Base-by-base conservation (phyloP, 371 early-diverging fungal species). In the Lichtheimia hyalospora region DNA sequence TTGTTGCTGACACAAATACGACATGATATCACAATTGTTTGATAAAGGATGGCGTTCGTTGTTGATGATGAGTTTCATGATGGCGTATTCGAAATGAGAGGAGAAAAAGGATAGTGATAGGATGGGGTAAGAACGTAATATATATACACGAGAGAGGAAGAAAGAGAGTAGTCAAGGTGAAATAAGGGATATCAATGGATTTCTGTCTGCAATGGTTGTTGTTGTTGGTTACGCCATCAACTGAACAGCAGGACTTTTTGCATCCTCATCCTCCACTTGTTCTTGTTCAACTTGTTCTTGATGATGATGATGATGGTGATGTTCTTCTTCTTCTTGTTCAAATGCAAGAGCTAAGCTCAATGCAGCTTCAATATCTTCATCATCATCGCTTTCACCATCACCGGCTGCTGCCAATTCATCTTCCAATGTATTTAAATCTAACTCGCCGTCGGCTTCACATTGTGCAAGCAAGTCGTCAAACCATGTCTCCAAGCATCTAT, bases 391-490 rank as follows among this genome's bases (percentile, higher is more conserved):
- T 3, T 53, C 53, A 2, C 14, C 49, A 25, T 41, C 51, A 16
- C 41, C 52, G 14, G 51, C 58, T n/a, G 56, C 48, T 28, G 52
- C 59, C 34, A 65, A 43, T 34, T 69, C 56, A 21, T 62, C 59
- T 41, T 67, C 68, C n/a, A 63, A 49, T 16, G 64, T 62, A 18
- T 63, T 63, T 15, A 71, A 44, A 42, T 64, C 59, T 16, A 69
- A 53, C 46, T 69, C 74, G 12, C 67, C 73, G 49, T 73, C 77
- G 0, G 71, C 77, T 49, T 73, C 75, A 56, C 75, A 78, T 14
- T 60, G 75, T 16, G 73, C 79, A 15, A 78, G 58, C 23, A 78
- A 51, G 41, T 78, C 75, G 44, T 78, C 79, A 55, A 78, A 74
- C 79, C 79, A 78, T 44, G 69, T 46, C 62, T 75, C 79, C 24